Base-by-base conservation (phyloP, 352 stramenopile genomes). In the Pythium myriotylum region DNA sequence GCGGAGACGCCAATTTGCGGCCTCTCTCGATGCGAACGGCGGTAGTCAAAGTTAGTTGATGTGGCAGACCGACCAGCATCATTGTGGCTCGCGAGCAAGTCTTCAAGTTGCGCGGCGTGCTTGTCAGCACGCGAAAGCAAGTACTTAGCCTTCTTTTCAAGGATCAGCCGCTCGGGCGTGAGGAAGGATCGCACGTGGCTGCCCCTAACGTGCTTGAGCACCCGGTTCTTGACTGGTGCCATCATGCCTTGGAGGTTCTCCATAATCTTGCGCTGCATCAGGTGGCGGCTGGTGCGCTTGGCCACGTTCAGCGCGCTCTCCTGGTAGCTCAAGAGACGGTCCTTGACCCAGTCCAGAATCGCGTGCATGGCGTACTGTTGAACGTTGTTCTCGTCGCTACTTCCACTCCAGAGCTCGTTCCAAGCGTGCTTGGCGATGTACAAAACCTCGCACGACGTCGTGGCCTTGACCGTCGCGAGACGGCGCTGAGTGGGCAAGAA, bases 91-190 rank as follows among this genome's bases (percentile, higher is more conserved):
- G 12, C 22, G 0, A 65, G 22, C 1, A 55, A 2, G 3, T 67
- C 37, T 9, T 39, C 33, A 7, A 50, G 40, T 20, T 74, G 62
- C 17, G 75, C 74, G 6, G 58, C 37, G 2, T 77, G 81, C 19
- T 65, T 69, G 3, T 91, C 77, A 0, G 67, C 76, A 27, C 83
- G 81, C 0, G 67, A 59, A 9, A 86, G 61, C 6, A 91, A 43
- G 41, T 89, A 89, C 26, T 74, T 79, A 1, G 79, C 77, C 41
- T 91, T 91, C n/a, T 69, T 81, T 45, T 91, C 79, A 14, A 90
- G 37, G n/a, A 88, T 27, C 8, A 77, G 48, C 0, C 68, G 60
- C 43, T 85, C 76, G 2, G 79, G 72, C 0, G 71, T 74, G 4
- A 77, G 22, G 16, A 76, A 79, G 0, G 62, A 62, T 4, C 54